phyloP scores from a whole-genome alignment of 2,329 filamentous ascomycete genomes.

The Neofusicoccum sp. region DNA sequence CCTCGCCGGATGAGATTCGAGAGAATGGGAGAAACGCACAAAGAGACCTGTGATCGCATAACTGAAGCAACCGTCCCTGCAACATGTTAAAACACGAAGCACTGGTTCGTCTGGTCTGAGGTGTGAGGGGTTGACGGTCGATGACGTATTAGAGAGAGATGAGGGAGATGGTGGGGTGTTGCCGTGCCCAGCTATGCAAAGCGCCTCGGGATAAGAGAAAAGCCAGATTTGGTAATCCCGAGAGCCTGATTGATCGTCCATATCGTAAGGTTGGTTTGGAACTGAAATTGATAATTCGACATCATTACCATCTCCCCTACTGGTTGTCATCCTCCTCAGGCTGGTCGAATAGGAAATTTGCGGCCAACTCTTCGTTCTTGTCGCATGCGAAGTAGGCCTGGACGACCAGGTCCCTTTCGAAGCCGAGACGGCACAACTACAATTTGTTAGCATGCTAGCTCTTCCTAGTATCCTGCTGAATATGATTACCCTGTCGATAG shows the following conservation, averaged over 20 bases:
- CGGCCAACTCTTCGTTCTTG: conserved; percentile 97
- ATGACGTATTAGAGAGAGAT: conserved; percentile 11
- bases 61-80: conserved; percentile 2
- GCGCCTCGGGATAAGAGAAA: conserved; percentile 8
- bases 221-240: conserved; percentile 2
- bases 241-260: conserved; percentile 16
- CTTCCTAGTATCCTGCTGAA: too few species aligned
- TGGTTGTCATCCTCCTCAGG: conserved; percentile 74
- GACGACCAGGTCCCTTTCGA: conserved; percentile 88
- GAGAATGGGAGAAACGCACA: neutral
- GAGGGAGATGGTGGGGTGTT: neutral
- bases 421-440: conserved; percentile 87
- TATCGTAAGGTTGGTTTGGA: conserved; percentile 13
- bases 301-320: conserved; percentile 20
- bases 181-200: conserved; percentile 6
- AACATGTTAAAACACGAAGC: neutral
- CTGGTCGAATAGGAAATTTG: conserved; percentile 97
- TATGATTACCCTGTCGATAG: conserved; percentile 83
- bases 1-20: neutral
- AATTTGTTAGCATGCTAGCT: conserved; percentile 13
- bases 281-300: conserved; percentile 9
- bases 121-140: neutral
- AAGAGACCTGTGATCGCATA: neutral
- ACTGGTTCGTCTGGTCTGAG: neutral
- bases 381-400: conserved; percentile 99